Evolutionary conservation across 83 land plant species (phyloP).

Genomic region (Diphasiastrum complanatum): DNA sequence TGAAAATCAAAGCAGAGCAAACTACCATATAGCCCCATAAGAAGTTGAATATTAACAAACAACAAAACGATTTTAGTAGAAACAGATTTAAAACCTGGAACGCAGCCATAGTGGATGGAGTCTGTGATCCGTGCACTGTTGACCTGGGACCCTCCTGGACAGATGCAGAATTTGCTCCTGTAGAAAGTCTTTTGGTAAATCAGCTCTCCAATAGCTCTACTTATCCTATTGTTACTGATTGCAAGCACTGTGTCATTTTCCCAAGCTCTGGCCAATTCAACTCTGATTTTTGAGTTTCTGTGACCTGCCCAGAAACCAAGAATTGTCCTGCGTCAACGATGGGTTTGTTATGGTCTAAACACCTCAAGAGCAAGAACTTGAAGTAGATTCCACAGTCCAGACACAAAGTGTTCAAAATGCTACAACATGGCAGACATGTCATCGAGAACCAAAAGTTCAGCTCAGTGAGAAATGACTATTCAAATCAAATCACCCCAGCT

Average conservation of each 20-base stretch:
- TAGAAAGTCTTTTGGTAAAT: slow-evolving; percentile 74
- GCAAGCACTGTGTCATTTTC: slow-evolving; percentile 79
- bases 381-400: too few relatives aligned
- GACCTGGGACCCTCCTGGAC: slow-evolving; percentile 88
- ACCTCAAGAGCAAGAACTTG: too few relatives aligned
- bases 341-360: too few relatives aligned
- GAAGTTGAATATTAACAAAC: too few relatives aligned
- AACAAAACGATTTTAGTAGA: too few relatives aligned
- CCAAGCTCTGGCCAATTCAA: slow-evolving; percentile 70
- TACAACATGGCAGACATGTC: too few relatives aligned
- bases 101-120: slow-evolving; percentile 88
- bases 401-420: too few relatives aligned
- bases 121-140: slow-evolving; percentile 86
- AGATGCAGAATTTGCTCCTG: slow-evolving; percentile 77
- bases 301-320: slow-evolving; percentile 95
- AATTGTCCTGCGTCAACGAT: slow-evolving; percentile 71
- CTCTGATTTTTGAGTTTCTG: slow-evolving; percentile 76
- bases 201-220: slow-evolving; percentile 57
- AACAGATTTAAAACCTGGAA: slow-evolving; percentile 64
- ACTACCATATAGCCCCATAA: too few relatives aligned
- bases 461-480: too few relatives aligned
- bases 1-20: too few relatives aligned
- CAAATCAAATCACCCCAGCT: too few relatives aligned
- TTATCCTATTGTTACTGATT: slow-evolving; percentile 65
- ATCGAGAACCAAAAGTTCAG: too few relatives aligned